Conservation (phyloP, 805 yeast species). For the Lachancea nothofagi region DNA sequence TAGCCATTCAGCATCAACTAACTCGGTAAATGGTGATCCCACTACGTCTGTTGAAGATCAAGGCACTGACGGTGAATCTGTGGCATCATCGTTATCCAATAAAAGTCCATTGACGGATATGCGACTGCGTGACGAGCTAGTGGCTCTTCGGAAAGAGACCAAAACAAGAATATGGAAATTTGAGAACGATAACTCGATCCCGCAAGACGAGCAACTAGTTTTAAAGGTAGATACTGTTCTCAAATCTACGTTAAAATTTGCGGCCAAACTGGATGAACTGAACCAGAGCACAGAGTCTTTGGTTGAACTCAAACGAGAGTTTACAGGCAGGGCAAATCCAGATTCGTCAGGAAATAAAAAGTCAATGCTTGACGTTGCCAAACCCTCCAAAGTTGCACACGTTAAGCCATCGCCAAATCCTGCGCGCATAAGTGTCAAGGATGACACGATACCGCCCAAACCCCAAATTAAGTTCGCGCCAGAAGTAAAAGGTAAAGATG, state of each 20-base stretch:
- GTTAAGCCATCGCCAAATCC: conserved; percentile 1
- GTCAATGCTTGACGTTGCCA: conserved; percentile 23
- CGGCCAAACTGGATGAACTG: conserved; percentile 22
- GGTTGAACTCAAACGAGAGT: conserved; percentile 20
- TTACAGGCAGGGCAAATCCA: conserved; percentile 23
- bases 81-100: not conserved
- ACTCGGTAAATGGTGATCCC: not conserved
- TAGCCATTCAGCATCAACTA: not conserved
- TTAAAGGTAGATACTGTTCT: conserved; percentile 18
- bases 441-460: conserved; percentile 3
- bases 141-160: not conserved
- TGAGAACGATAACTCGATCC: not conserved
- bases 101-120: not conserved
- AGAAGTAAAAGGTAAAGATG: conserved; percentile 21
- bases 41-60: not conserved
- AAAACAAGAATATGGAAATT: not conserved
- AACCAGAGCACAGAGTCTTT: conserved; percentile 17
- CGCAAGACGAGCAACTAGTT: conserved; percentile 4
- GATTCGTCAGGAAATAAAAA: conserved; percentile 10
- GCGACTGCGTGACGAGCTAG: not conserved
- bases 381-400: conserved; percentile 8
- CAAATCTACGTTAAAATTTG: conserved; percentile 20
- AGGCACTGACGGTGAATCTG: not conserved
- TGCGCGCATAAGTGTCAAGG: conserved; percentile 6
- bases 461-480: conserved; percentile 26